Conservation (phyloP, 495 filamentous ascomycete genomes). For the Sordaria brevicollis region DNA sequence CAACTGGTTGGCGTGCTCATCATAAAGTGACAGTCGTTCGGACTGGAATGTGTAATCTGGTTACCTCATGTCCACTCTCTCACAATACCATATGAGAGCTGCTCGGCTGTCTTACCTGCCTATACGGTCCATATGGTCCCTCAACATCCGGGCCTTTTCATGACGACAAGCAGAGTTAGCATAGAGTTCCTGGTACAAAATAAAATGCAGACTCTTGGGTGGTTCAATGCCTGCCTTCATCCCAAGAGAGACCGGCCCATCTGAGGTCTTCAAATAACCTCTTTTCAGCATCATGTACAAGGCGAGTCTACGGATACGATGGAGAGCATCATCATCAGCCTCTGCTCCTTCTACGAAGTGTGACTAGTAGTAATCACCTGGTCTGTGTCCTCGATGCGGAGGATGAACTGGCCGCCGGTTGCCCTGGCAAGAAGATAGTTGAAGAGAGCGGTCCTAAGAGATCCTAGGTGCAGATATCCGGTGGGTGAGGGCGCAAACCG, state of each 20-base stretch:
- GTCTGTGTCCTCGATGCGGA: slow-evolving; percentile 94
- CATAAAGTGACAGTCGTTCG: slow-evolving; percentile 66
- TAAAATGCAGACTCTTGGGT: slow-evolving; percentile 12
- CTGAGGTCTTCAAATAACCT: slow-evolving; percentile 64
- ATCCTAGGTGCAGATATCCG: slow-evolving; percentile 85
- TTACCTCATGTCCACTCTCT: neutral
- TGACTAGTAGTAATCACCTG: slow-evolving; percentile 43
- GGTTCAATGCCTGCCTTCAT: slow-evolving; percentile 53
- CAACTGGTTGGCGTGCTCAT: slow-evolving; percentile 58
- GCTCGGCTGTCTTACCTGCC: slow-evolving; percentile 47
- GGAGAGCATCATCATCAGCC: slow-evolving; percentile 9
- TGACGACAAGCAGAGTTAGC: neutral
- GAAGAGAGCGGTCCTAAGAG: slow-evolving; percentile 81
- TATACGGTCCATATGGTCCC: slow-evolving; percentile 76
- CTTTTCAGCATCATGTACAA: slow-evolving; percentile 64
- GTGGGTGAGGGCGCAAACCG: slow-evolving; percentile 95
- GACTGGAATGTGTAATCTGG: slow-evolving; percentile 43
- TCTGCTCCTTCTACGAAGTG: neutral
- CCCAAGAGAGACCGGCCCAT: slow-evolving; percentile 89
- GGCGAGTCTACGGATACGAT: slow-evolving; percentile 16
- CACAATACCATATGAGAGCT: neutral
- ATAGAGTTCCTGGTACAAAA: neutral
- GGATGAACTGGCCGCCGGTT: slow-evolving; percentile 84
- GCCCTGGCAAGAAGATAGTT: slow-evolving; percentile 82
- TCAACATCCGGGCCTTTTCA: slow-evolving; percentile 62